phyloP scores from a whole-genome alignment of 306 rosid species.

The Dicorynia guianensis region DNA sequence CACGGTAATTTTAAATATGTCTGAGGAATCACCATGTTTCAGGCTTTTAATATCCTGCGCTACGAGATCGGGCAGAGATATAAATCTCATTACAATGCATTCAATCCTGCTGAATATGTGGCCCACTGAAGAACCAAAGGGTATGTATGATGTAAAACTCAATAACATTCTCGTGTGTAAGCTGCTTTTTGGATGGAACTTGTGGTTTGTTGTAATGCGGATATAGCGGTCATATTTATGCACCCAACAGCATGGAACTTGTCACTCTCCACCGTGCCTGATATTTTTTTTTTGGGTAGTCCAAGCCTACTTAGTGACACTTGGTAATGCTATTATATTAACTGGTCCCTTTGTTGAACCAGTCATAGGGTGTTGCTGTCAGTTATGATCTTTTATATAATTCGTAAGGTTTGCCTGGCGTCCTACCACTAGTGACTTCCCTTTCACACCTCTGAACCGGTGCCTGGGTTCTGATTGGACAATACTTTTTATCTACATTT shows the following conservation, averaged over 20 bases:
- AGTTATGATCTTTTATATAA: neutral
- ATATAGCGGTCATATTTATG: conserved; percentile 21
- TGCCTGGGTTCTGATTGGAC: neutral
- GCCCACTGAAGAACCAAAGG: conserved; percentile 82
- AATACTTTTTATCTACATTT: neutral
- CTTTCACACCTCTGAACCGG: conserved; percentile 1
- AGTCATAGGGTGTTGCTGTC: neutral
- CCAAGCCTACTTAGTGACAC: conserved; percentile 4
- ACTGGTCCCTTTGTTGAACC: neutral
- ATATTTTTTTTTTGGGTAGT: no score
- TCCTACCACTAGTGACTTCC: neutral
- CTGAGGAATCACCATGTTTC: conserved; percentile 71
- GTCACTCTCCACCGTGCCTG: conserved; percentile 30
- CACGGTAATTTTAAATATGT: conserved; percentile 58
- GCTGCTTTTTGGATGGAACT: conserved; percentile 31
- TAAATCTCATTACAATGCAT: conserved; percentile 79
- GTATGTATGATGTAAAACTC: conserved; percentile 48
- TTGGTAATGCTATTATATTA: neutral
- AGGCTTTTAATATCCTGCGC: conserved; percentile 89
- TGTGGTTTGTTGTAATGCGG: conserved; percentile 31
- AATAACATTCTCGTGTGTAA: conserved; percentile 29
- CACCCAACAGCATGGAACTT: neutral
- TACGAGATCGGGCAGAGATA: conserved; percentile 88
- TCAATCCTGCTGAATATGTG: conserved; percentile 68
- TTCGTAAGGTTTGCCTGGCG: neutral